phyloP scores from a whole-genome alignment of 106 monocot species.

The Acorus calamus region DNA sequence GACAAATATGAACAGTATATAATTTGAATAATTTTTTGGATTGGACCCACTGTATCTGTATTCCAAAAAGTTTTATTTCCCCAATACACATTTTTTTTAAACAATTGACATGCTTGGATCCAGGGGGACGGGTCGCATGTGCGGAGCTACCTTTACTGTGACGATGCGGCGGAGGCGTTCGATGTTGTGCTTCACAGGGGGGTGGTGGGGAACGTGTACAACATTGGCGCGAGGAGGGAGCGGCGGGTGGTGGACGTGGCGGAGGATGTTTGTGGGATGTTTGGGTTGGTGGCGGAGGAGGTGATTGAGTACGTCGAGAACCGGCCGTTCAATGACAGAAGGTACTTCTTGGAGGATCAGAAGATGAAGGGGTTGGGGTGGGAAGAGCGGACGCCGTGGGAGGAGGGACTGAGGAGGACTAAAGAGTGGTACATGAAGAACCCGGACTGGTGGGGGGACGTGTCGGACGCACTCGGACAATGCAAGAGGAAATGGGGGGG shows the following conservation, averaged over 20 bases:
- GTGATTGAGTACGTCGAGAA: slow-evolving; percentile 37
- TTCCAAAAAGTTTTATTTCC: too few relatives aligned
- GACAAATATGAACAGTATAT: too few relatives aligned
- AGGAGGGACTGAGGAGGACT: slow-evolving; percentile 47
- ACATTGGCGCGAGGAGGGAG: slow-evolving; percentile 25
- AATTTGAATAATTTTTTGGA: too few relatives aligned
- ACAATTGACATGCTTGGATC: neutral
- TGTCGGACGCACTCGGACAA: slow-evolving; percentile 22
- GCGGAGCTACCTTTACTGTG: slow-evolving; percentile 28
- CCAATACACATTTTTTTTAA: too few relatives aligned
- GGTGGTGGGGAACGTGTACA: slow-evolving; percentile 24
- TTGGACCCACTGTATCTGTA: too few relatives aligned
- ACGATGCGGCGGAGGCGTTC: slow-evolving; percentile 26
- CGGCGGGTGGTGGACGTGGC: slow-evolving; percentile 25
- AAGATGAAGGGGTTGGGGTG: slow-evolving; percentile 51
- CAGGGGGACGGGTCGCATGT: slow-evolving; percentile 26
- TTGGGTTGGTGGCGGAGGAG: slow-evolving; percentile 8
- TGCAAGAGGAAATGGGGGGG: too few relatives aligned
- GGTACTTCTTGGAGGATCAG: slow-evolving; percentile 53
- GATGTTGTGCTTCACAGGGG: slow-evolving; percentile 26
- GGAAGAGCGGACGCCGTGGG: slow-evolving; percentile 38
- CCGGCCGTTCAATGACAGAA: slow-evolving; percentile 49
- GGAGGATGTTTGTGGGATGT: slow-evolving; percentile 17
- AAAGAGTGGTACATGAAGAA: slow-evolving; percentile 47
- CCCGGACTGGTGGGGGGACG: slow-evolving; percentile 47